A percentile compares a stretch with the other conserved stretches of the same genome.
Evolutionary conservation across 495 filamentous ascomycete species (phyloP).

Genomic region (Daldinia bambusicola): DNA sequence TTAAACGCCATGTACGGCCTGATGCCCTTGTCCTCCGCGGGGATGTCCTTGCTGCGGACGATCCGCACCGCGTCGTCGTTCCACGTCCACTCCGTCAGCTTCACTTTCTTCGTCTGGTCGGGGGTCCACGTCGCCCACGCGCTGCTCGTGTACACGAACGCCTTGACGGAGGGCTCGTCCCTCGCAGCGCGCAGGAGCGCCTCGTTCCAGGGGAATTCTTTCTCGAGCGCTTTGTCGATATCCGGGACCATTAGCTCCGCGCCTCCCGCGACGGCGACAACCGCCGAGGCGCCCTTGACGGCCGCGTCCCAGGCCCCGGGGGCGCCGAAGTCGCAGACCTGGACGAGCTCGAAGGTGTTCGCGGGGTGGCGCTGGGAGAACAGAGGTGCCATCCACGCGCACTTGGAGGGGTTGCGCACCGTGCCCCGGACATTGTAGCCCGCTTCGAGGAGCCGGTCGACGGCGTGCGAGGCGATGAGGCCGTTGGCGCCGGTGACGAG

Average conservation of each 20-base stretch:
- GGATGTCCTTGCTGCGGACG: conserved; percentile 25
- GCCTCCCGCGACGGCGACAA: conserved; percentile 47
- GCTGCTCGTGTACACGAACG: conserved; percentile 48
- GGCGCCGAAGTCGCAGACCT: conserved; percentile 42
- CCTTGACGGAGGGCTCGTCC: conserved; percentile 36
- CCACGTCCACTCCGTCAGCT: conserved; percentile 42
- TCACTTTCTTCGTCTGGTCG: conserved; percentile 30
- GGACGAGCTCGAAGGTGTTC: conserved; percentile 39
- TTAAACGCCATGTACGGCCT: conserved; percentile 53
- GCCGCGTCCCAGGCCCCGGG: conserved; percentile 39
- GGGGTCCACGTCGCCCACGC: conserved; percentile 52
- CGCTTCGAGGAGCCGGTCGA: conserved; percentile 34
- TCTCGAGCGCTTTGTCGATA: conserved; percentile 38
- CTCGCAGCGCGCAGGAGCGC: conserved; percentile 44
- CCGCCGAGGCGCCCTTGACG: conserved; percentile 40
- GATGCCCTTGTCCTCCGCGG: conserved; percentile 40
- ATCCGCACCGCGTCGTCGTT: conserved; percentile 48
- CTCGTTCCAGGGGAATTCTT: conserved; percentile 46
- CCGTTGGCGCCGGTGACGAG: conserved; percentile 50
- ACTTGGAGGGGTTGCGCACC: conserved; percentile 38
- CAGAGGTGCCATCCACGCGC: conserved; percentile 28
- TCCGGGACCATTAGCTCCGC: conserved; percentile 33
- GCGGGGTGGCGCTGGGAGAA: conserved; percentile 43
- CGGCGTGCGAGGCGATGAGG: conserved; percentile 43
- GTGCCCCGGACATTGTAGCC: conserved; percentile 45